phyloP scores from a whole-genome alignment of 495 filamentous ascomycete species.

The Trichoderma asperelloides region DNA sequence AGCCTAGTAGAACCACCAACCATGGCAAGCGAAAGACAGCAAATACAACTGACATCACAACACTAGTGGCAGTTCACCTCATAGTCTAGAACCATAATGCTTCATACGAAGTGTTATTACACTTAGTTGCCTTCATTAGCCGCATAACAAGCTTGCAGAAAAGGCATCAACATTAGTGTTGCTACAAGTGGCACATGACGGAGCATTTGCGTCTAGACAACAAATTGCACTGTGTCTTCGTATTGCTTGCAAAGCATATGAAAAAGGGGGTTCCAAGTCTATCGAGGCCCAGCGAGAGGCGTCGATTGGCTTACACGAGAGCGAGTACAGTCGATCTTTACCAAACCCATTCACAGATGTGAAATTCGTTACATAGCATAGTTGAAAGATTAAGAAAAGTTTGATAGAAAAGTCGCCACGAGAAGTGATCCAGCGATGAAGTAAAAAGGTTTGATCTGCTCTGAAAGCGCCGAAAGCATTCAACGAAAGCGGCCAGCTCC shows the following conservation, averaged over 20 bases:
- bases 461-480: not conserved
- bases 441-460: not conserved
- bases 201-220: not conserved
- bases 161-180: not conserved
- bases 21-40: not conserved
- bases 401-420: not conserved
- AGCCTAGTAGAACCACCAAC: not conserved
- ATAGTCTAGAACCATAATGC: not conserved
- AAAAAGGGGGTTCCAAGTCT: not conserved
- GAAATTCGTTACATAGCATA: not conserved
- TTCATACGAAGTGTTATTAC: not conserved
- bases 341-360: not conserved
- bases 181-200: not conserved
- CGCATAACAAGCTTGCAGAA: not conserved
- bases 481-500: conserved; percentile 1
- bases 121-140: not conserved
- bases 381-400: not conserved
- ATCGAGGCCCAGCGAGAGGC: not conserved
- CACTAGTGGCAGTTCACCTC: not conserved
- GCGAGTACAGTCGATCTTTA: not conserved
- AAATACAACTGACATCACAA: not conserved
- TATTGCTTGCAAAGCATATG: not conserved
- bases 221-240: not conserved
- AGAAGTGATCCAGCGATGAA: not conserved
- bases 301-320: not conserved